These are phyloP conservation scores for Naganishia sp. DNA, from an alignment of 1,284 basidiomycete species.

Conservation along the genomic window DNA sequence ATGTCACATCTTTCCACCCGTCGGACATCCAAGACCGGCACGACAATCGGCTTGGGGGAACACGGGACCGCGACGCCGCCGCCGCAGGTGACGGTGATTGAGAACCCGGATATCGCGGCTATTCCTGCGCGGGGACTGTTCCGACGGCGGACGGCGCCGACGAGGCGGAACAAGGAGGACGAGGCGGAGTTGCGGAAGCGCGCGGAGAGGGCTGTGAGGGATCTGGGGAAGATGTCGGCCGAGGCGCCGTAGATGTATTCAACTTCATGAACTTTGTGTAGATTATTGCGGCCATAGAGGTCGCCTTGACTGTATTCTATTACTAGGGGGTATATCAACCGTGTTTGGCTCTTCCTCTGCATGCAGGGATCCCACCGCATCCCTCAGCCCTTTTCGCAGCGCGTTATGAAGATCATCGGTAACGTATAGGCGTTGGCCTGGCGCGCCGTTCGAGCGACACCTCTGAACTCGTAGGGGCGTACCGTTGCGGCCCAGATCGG, in stretches of 20 bases:
- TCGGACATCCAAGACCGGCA: constrained; percentile 2
- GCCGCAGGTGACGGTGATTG: constrained; percentile 24
- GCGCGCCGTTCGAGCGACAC: neutral
- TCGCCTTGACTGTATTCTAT: too few relatives aligned
- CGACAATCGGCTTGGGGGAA: neutral
- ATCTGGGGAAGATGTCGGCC: constrained; percentile 21
- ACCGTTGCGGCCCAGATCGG: neutral
- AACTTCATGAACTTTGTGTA: neutral
- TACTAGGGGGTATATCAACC: too few relatives aligned
- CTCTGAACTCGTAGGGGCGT: neutral
- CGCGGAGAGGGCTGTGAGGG: constrained; percentile 33
- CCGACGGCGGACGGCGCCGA: constrained; percentile 32
- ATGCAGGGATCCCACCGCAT: neutral
- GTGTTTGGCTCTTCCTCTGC: too few relatives aligned
- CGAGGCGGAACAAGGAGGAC: constrained; percentile 30
- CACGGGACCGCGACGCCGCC: neutral
- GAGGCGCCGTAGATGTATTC: constrained; percentile 12
- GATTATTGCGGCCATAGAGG: too few relatives aligned
- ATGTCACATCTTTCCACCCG: constrained; percentile 7
- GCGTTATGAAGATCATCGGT: neutral
- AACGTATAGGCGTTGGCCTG: neutral
- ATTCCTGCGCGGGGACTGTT: constrained; percentile 14
- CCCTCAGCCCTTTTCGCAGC: neutral
- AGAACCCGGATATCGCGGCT: constrained; percentile 31
- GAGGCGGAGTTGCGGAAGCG: constrained; percentile 35